Percentiles rank a stretch among this genome's conserved stretches.
Evolutionary conservation across 2,329 filamentous ascomycete species (phyloP).

Genomic region (Aspergillus viridinutans): DNA sequence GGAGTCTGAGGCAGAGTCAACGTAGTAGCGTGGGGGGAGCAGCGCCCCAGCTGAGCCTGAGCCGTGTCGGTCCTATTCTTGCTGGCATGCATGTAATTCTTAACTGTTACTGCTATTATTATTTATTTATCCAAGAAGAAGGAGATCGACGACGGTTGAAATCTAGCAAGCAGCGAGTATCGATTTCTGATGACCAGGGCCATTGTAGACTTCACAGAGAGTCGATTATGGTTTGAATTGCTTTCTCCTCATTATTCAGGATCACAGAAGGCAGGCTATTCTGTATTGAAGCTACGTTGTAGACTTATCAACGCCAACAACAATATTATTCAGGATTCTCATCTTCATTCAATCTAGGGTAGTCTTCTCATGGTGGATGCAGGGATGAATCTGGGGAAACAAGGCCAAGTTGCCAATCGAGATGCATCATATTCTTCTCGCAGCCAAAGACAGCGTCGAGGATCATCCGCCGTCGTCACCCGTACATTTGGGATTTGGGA

Average conservation of each 20-base stretch:
- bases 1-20: conserved; percentile 2
- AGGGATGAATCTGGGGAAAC: background rate
- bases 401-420: conserved; percentile 1
- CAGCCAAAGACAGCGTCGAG: conserved; percentile 2
- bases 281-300: too few relatives aligned
- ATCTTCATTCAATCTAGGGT: background rate
- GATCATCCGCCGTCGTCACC: conserved; percentile 10
- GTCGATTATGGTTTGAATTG: too few relatives aligned
- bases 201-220: background rate
- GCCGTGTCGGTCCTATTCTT: conserved; percentile 14
- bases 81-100: conserved; percentile 17
- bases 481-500: conserved; percentile 3
- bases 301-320: background rate
- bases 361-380: background rate
- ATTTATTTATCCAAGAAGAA: background rate
- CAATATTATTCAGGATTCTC: background rate
- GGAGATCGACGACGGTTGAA: background rate
- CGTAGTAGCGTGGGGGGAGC: conserved; percentile 16
- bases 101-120: conserved; percentile 5
- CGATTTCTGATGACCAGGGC: background rate
- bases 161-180: background rate
- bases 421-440: background rate
- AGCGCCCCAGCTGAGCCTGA: conserved; percentile 21
- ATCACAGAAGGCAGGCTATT: background rate
- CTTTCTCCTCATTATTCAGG: background rate